Evolutionary conservation across 208 protist species (phyloP), one percentile per base, ranked within the genome.

Genomic region (Crithidia mellificae): DNA sequence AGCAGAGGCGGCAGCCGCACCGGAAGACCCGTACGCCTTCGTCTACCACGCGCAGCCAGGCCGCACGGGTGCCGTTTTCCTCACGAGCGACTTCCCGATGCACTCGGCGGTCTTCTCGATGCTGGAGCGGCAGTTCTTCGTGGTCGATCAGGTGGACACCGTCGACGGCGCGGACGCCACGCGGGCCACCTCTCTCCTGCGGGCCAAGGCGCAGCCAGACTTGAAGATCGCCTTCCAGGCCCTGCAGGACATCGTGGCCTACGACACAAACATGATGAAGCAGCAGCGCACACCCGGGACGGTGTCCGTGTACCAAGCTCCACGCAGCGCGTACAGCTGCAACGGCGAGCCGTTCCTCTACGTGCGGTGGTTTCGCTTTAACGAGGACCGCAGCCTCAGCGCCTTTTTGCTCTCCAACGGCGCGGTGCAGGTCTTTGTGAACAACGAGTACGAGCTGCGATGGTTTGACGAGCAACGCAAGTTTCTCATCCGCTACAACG

Each of bases 361-460:
- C 72, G 84, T 96, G 52, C 91, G 91, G 24, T 96, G 88, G 88
- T 93, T 94, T 70, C 88, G 91, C 72, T 90, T 87, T 61, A 88
- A 82, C 63, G 75, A 75, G 41, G 83, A 90, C 38, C 77, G 77
- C 62, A 83, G 59, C 24, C 61, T 96, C 32, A 84, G 66, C 61
- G 85, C 81, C 19, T 91, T 96, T 67, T 47, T 93, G n/a, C 85
- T 96, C 34, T 94, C 89, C 51, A 92, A 90, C 63, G 87, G 89
- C 2, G 87, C 83, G 4, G 68, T 92, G 39, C 91, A 96, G 79
- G 80, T 92, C 14, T 88, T 94, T 64, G 86, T 94, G 20, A 75
- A 83, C 36, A 79, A 84, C 63, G 77, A 93, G 67, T 92, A 85
- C 58, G 91, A 96, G 63, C 72, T 96, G 11, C 87, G 91, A 20